Percentiles rank a stretch among this genome's conserved stretches.
Evolutionary conservation across 148 eudicot genomes (phyloP).

Genomic region (Rhododendron mucronatum): DNA sequence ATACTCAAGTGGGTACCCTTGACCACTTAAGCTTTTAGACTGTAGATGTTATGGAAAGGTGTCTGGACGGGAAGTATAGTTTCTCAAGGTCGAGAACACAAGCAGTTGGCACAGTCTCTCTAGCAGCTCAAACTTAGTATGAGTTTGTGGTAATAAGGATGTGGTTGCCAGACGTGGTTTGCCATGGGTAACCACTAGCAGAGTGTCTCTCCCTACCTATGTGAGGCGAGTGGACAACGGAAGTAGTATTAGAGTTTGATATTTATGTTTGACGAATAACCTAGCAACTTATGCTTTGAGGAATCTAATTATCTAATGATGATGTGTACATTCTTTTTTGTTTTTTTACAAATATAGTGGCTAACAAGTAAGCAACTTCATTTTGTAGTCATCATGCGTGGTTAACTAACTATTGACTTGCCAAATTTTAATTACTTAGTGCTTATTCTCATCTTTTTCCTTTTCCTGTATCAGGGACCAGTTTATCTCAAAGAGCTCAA

Average conservation of each 20-base stretch:
- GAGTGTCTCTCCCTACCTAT: not conserved
- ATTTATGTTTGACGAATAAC: not conserved
- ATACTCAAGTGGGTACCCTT: not conserved
- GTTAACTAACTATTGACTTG: not conserved
- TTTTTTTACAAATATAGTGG: not conserved
- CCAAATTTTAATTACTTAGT: not conserved
- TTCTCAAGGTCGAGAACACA: not conserved
- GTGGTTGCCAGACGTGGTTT: not conserved
- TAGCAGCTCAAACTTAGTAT: not conserved
- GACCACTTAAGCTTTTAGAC: not conserved
- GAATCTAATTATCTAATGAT: not conserved
- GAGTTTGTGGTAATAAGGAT: not conserved
- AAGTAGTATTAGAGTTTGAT: not conserved
- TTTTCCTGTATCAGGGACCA: slow-evolving; percentile 42
- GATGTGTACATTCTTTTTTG: not conserved
- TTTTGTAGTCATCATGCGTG: not conserved
- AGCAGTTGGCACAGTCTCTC: not conserved
- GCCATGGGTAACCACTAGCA: not conserved
- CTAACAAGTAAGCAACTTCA: not conserved
- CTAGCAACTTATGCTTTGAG: not conserved
- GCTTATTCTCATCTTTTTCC: not conserved
- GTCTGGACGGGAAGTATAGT: not conserved
- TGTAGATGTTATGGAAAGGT: not conserved
- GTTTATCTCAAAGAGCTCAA: slow-evolving; percentile 55
- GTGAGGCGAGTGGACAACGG: not conserved